A percentile compares a stretch with the other conserved stretches of the same genome.
These are phyloP conservation scores for Sequoia sempervirens DNA, from an alignment of 75 land plant genomes.

Conservation along the genomic window DNA sequence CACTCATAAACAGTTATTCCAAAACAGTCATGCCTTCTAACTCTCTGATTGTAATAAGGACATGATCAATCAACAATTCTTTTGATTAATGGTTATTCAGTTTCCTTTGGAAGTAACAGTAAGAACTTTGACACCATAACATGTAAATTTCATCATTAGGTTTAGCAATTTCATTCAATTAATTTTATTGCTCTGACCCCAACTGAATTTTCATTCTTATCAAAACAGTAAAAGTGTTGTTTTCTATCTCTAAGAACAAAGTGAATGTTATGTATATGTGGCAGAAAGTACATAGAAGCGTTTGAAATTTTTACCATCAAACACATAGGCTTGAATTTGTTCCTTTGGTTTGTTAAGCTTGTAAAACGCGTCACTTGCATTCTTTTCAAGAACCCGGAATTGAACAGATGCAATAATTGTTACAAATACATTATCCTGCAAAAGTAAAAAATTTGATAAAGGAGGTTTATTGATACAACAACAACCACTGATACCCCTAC, in stretches of 20 bases:
- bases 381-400: constrained; percentile 58
- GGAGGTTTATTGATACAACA: not conserved
- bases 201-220: not conserved
- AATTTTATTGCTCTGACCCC: not conserved
- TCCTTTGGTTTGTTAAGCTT: constrained; percentile 75
- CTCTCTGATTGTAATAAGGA: not conserved
- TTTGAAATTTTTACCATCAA: constrained; percentile 58
- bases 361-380: constrained; percentile 82
- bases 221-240: not conserved
- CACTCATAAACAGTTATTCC: not conserved
- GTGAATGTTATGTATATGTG: not conserved
- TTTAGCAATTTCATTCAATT: not conserved
- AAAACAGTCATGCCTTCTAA: not conserved
- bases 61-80: not conserved
- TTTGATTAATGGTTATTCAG: not conserved
- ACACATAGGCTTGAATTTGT: constrained; percentile 87
- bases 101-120: not conserved
- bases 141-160: not conserved
- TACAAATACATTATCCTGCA: constrained; percentile 90
- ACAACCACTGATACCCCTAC: not conserved
- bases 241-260: not conserved
- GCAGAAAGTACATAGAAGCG: not conserved
- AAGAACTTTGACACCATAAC: not conserved
- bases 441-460: not conserved
- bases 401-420: constrained; percentile 89